phyloP scores from a whole-genome alignment of 1,139 yeast species.

The Scheffersomyces segobiensis region DNA sequence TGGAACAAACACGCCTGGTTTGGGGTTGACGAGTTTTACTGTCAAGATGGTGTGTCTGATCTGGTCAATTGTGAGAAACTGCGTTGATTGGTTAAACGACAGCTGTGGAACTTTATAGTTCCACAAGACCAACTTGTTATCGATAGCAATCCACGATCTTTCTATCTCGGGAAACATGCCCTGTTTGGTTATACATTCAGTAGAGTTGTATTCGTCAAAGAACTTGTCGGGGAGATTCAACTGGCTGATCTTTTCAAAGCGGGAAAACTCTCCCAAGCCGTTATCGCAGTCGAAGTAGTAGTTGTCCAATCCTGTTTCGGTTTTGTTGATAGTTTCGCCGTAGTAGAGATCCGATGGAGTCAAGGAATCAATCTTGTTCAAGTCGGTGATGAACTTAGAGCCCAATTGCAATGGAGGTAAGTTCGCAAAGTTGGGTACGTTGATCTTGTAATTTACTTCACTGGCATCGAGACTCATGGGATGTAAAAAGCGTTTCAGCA shows the following conservation, averaged over 20 bases:
- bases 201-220: constrained; percentile 70
- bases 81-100: constrained; percentile 52
- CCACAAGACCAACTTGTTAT: constrained; percentile 84
- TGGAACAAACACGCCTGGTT: constrained; percentile 75
- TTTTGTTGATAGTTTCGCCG: constrained; percentile 38
- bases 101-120: constrained; percentile 62
- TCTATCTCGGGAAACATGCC: constrained; percentile 83
- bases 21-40: constrained; percentile 77
- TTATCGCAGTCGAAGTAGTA: constrained; percentile 43
- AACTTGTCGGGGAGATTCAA: constrained; percentile 81
- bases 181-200: constrained; percentile 70
- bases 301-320: constrained; percentile 40
- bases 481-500: constrained; percentile 36
- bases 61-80: constrained; percentile 80
- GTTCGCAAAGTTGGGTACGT: constrained; percentile 45
- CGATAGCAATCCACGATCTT: constrained; percentile 87
- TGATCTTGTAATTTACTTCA: constrained; percentile 46
- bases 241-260: constrained; percentile 72
- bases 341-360: constrained; percentile 47
- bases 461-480: constrained; percentile 41
- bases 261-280: constrained; percentile 58
- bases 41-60: constrained; percentile 75
- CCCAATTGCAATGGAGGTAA: constrained; percentile 47
- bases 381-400: constrained; percentile 44
- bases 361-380: constrained; percentile 47